Evolutionary conservation across 2,329 filamentous ascomycete species (phyloP).

Genomic region (Echinosphaeria canescens): DNA sequence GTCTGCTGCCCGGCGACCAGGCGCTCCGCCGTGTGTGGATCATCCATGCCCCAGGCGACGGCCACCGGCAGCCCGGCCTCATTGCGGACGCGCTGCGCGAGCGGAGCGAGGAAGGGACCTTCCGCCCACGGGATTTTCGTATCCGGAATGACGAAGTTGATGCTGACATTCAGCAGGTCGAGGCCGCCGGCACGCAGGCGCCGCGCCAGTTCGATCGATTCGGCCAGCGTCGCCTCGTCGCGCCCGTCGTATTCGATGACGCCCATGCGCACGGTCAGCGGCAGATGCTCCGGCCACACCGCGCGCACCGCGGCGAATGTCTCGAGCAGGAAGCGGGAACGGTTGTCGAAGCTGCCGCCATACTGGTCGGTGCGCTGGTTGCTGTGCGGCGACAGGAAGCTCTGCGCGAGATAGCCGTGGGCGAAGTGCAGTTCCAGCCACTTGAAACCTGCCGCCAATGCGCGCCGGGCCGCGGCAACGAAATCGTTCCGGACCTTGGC

Average conservation of each 20-base stretch:
- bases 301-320: constrained; percentile 15
- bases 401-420: constrained; percentile 34
- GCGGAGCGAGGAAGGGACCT: too few relatives aligned
- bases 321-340: constrained; percentile 21
- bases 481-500: constrained; percentile 32
- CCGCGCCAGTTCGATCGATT: constrained; percentile 39
- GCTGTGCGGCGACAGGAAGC: constrained; percentile 22
- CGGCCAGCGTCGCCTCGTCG: constrained; percentile 24
- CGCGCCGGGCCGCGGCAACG: constrained; percentile 21
- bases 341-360: constrained; percentile 24
- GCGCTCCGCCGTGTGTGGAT: too few relatives aligned
- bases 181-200: constrained; percentile 43
- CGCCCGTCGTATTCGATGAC: constrained; percentile 33
- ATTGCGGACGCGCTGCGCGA: too few relatives aligned
- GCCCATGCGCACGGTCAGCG: constrained; percentile 48
- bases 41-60: too few relatives aligned
- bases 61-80: too few relatives aligned
- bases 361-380: constrained; percentile 24
- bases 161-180: constrained; percentile 53
- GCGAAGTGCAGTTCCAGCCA: constrained; percentile 32
- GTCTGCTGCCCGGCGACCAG: too few relatives aligned
- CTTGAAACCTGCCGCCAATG: constrained; percentile 38
- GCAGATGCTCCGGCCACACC: constrained; percentile 23
- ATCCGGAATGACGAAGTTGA: too few relatives aligned
- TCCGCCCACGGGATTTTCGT: too few relatives aligned